Percentiles rank a stretch among this genome's conserved stretches.
Evolutionary conservation across 768 basidiomycete genomes (phyloP).

Genomic region (Infundibulicybe gibba): DNA sequence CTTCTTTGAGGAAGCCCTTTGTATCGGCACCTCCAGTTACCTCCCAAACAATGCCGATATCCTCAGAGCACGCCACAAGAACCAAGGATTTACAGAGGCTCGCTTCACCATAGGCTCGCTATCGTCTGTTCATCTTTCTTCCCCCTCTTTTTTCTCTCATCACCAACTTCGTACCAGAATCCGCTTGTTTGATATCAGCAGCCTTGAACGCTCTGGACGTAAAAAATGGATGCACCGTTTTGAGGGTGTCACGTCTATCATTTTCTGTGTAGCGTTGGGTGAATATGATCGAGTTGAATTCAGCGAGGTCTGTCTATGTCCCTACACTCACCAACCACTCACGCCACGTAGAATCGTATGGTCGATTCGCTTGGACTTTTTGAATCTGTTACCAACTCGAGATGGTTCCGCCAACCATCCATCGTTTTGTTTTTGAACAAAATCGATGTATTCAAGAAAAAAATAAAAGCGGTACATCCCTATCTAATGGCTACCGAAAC

Average conservation of each 20-base stretch:
- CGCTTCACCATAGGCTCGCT: no score
- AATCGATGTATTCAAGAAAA: no score
- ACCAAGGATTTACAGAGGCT: constrained; percentile 90
- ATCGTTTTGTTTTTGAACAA: no score
- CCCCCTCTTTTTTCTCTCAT: neutral
- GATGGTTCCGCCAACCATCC: no score
- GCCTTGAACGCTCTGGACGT: no score
- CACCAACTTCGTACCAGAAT: neutral
- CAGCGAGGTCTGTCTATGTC: neutral
- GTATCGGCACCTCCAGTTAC: constrained; percentile 76
- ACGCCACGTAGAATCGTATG: no score
- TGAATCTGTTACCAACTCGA: no score
- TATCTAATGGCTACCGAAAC: neutral
- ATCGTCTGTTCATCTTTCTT: constrained; percentile 36
- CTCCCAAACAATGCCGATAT: constrained; percentile 84
- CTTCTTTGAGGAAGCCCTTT: constrained; percentile 79
- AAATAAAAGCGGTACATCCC: no score
- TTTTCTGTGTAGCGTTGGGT: no score
- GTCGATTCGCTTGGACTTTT: no score
- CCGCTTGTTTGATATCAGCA: neutral
- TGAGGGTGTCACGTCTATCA: no score
- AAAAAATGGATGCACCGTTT: no score
- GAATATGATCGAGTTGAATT: neutral
- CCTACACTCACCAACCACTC: neutral
- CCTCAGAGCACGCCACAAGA: constrained; percentile 79